Evolutionary conservation across 23 red algal genomes (phyloP), one percentile per base, ranked within the genome.

Genomic region (Gracilaria vermiculophylla): DNA sequence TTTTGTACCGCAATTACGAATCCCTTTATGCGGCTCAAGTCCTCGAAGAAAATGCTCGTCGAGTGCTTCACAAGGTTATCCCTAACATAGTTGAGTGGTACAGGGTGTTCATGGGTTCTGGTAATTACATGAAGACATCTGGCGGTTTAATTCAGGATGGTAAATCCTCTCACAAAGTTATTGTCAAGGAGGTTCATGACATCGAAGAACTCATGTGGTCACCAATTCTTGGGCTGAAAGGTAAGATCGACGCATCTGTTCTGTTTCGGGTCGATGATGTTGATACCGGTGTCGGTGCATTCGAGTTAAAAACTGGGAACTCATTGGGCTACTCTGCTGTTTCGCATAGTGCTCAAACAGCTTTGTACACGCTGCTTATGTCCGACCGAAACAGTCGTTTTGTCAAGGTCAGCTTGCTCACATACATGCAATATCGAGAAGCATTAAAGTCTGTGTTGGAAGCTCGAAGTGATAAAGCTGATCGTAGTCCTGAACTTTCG

Each of bases 131-230:
- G 71, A 56, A 51, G 21, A 66, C 79, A 74, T 19, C 27, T 1
- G 69, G 69, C 7, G 52, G 62, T 42, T 36, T 62, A 33, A 42
- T 67, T 40, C 62, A 25, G 13, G 41, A 66, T 19, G 72, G 72
- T 5, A 75, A 88, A 15, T 54, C 76, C 19, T 60, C 51, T 27
- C 79, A 62, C 74, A 52, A 34, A 28, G 71, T 88, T 19, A 43
- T 28, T 21, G 76, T 94, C 17, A 76, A 62, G 16, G 80, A 85
- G 10, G 87, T 95, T 28, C 57, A 58, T 27, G 86, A 81, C 43
- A 85, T 98, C 10, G 96, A 98, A 62, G 96, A 98, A 45, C 76
- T 80, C 72, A 76, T 98, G 0, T 98, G 96, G 96, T 91, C 83
- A 37, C 96, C 96, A 16, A 54, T 95, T 43, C 90, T 94, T 74